These are phyloP conservation scores for Eucalyptus erythrocorys DNA, from an alignment of 345 rosid genomes.

Conservation along the genomic window DNA sequence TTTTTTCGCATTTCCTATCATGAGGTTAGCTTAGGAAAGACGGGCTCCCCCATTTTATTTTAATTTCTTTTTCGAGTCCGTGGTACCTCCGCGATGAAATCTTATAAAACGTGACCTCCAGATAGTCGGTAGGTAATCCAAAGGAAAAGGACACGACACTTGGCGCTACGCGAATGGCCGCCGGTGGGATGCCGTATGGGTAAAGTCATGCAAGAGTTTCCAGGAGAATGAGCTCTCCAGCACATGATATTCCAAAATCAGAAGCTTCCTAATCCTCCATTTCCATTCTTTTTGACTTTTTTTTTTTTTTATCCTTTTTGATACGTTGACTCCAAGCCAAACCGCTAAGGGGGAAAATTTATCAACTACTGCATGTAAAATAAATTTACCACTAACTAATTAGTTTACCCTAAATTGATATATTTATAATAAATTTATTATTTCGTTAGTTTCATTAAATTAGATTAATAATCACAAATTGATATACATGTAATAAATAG, in stretches of 20 bases:
- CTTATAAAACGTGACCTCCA: neutral
- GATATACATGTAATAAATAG: accelerated
- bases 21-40: neutral
- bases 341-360: neutral
- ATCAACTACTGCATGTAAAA: neutral
- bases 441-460: accelerated
- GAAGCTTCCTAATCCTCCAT: neutral
- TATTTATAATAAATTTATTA: too few relatives aligned
- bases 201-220: neutral
- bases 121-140: neutral
- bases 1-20: neutral
- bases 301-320: neutral
- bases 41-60: neutral
- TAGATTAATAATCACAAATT: accelerated
- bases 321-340: neutral
- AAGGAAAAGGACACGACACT: neutral
- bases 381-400: neutral
- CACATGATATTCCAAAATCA: neutral
- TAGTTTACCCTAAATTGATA: too few relatives aligned
- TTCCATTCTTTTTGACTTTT: neutral
- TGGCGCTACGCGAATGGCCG: neutral
- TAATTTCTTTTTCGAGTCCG: neutral
- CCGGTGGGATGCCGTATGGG: neutral
- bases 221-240: neutral
- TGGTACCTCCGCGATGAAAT: neutral